These are phyloP conservation scores for Pichia sp. DNA, from an alignment of 1,139 yeast species.

Conservation along the genomic window DNA sequence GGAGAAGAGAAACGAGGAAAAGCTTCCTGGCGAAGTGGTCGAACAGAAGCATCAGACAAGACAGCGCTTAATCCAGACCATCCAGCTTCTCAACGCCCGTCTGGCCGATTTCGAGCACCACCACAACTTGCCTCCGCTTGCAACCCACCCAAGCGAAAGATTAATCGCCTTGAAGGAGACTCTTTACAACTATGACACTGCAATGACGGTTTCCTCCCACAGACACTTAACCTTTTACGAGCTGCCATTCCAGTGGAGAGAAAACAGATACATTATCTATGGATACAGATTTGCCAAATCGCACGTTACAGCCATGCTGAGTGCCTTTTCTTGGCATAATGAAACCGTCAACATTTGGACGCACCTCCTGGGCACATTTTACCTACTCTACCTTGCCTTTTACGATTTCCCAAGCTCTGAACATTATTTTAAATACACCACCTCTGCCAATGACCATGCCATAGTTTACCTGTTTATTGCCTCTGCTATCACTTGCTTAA, in stretches of 20 bases:
- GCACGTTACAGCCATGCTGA: conserved; percentile 54
- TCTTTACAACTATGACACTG: conserved; percentile 58
- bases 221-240: conserved; percentile 76
- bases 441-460: conserved; percentile 44
- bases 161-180: conserved; percentile 38
- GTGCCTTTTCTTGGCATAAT: conserved; percentile 68
- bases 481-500: conserved; percentile 73
- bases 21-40: not conserved
- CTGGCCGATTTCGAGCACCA: conserved; percentile 27
- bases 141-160: conserved; percentile 37
- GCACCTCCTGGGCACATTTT: conserved; percentile 65
- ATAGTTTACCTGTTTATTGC: conserved; percentile 60
- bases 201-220: conserved; percentile 50
- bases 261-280: conserved; percentile 74
- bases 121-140: conserved; percentile 17
- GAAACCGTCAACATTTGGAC: conserved; percentile 95
- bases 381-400: conserved; percentile 53
- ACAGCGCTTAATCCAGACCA: conserved; percentile 10
- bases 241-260: conserved; percentile 89
- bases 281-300: conserved; percentile 82
- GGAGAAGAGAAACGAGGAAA: not conserved
- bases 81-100: conserved; percentile 16
- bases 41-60: conserved; percentile 5
- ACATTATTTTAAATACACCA: conserved; percentile 38
- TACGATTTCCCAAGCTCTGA: conserved; percentile 58